Percentiles rank a stretch among this genome's conserved stretches.
Conservation (phyloP, 2,329 filamentous ascomycete species). For the Microcyclospora tardicrescens region DNA sequence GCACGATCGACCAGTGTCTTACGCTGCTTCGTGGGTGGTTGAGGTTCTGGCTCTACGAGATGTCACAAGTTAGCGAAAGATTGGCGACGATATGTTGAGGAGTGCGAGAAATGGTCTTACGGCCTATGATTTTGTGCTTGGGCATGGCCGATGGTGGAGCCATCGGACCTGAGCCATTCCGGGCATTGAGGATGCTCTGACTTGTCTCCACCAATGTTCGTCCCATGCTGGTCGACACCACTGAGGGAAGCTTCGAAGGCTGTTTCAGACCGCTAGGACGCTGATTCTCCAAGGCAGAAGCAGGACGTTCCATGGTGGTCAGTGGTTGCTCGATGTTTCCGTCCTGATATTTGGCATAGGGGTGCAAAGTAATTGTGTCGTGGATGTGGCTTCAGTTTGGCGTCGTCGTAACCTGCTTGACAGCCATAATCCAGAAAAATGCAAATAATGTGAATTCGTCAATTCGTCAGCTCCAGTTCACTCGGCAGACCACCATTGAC, state of each 20-base stretch:
- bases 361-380: too few relatives aligned
- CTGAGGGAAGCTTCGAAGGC: constrained; percentile 16
- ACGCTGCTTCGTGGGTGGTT: constrained; percentile 35
- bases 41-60: constrained; percentile 23
- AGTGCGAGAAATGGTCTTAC: constrained; percentile 21
- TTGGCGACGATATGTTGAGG: neutral
- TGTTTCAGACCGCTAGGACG: constrained; percentile 20
- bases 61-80: too few relatives aligned
- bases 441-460: too few relatives aligned
- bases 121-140: constrained; percentile 41
- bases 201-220: constrained; percentile 18
- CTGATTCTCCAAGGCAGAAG: constrained; percentile 20
- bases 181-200: constrained; percentile 36
- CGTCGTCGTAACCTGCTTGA: too few relatives aligned
- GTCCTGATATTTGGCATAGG: too few relatives aligned
- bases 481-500: too few relatives aligned
- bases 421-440: too few relatives aligned
- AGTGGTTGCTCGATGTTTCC: too few relatives aligned
- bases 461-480: too few relatives aligned
- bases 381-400: too few relatives aligned
- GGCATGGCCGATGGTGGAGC: constrained; percentile 9
- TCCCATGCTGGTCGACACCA: constrained; percentile 4
- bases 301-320: constrained; percentile 17
- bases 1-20: constrained; percentile 38
- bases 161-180: constrained; percentile 26